Evolutionary conservation across 768 basidiomycete species (phyloP), one percentile per base, ranked within the genome.

Genomic region (Leccinum disarticulatum): DNA sequence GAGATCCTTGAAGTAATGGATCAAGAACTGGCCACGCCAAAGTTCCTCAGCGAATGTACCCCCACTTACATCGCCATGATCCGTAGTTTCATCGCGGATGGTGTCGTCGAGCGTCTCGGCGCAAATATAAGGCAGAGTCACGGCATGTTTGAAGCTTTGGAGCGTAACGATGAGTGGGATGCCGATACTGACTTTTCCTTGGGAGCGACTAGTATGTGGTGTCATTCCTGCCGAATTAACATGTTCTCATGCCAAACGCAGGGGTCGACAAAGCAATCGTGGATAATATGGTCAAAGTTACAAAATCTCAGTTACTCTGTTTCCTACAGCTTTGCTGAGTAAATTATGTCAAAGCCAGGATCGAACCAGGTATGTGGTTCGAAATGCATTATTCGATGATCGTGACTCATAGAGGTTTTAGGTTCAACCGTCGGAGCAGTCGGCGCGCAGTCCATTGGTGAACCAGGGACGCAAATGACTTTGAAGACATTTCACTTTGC

Each of bases 401-500:
- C 2, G 14, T 4, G 4, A 3, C 35, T 57, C 36, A 57, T 13
- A 4, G 1, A 35, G 3, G 15, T 3, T 49, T 31, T 53, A 93
- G 95, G 95, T 10, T 98, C 96, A 0, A 98, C 97, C 19, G 97
- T 99, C 19, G 97, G 97, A 30, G 97, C 97, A 31, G 94, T 99
- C 46, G 97, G 96, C 4, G 97, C 97, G 6, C 97, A 99, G 70
- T 98, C 97, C 1, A 98, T 99, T 64, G 97, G 97, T 68, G 97
- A 99, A 75, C 97, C 97, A 1, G 97, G 96, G 46, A 99, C 97
- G 0, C 97, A 99, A 72, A 99, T 99, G 97, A 98, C 96, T 2
- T 76, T 98, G 64, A 98, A 98, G 77, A 98, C 97, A 57, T 99
- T 99, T 86, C 97, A 99, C 81, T 99, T 98, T 75, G 97, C 97